Percentiles rank a stretch among this genome's conserved stretches.
Conservation (phyloP, 2,329 filamentous ascomycete species). For the Phialophora verrucosa region DNA sequence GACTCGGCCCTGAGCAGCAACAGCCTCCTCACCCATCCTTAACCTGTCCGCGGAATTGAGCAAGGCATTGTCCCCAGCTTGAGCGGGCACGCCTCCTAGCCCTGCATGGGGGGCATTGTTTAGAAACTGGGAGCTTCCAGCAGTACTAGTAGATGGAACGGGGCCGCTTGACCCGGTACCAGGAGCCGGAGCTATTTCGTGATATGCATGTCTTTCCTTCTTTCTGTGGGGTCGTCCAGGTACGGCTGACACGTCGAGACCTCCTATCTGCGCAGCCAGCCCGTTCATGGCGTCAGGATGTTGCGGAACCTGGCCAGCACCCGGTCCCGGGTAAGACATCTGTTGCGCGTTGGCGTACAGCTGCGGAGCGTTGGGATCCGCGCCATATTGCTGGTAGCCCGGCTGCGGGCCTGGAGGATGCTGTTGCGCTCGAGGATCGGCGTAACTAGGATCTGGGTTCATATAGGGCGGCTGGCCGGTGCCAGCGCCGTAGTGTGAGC, state of each 20-base stretch:
- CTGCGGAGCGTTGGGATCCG: conserved; percentile 24
- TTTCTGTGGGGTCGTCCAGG: conserved; percentile 68
- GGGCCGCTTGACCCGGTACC: conserved; percentile 50
- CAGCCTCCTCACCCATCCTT: conserved; percentile 58
- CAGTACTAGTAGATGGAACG: conserved; percentile 6
- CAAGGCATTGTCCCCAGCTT: conserved; percentile 31
- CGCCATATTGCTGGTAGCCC: conserved; percentile 29
- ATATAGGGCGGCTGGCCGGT: conserved; percentile 29
- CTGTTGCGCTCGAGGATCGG: conserved; percentile 30
- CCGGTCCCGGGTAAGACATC: conserved; percentile 20
- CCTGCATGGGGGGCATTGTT: conserved; percentile 50
- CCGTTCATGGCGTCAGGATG: conserved; percentile 40
- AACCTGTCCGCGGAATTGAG: conserved; percentile 38
- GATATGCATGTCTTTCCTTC: conserved; percentile 93
- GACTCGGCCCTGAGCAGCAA: conserved; percentile 74
- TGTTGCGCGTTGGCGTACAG: conserved; percentile 29
- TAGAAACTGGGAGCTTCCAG: conserved; percentile 29
- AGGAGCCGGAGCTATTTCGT: conserved; percentile 75
- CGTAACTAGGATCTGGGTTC: conserved; percentile 33
- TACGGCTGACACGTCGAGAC: conserved; percentile 68
- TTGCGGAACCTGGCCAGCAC: conserved; percentile 19
- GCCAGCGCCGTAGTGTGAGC: conserved; percentile 31
- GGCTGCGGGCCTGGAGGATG: conserved; percentile 27
- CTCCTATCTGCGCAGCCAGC: conserved; percentile 72
- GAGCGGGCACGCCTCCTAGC: conserved; percentile 39